These are phyloP conservation scores for Microbotryomycetes sp. DNA, from an alignment of 1,284 basidiomycete genomes.

Conservation along the genomic window DNA sequence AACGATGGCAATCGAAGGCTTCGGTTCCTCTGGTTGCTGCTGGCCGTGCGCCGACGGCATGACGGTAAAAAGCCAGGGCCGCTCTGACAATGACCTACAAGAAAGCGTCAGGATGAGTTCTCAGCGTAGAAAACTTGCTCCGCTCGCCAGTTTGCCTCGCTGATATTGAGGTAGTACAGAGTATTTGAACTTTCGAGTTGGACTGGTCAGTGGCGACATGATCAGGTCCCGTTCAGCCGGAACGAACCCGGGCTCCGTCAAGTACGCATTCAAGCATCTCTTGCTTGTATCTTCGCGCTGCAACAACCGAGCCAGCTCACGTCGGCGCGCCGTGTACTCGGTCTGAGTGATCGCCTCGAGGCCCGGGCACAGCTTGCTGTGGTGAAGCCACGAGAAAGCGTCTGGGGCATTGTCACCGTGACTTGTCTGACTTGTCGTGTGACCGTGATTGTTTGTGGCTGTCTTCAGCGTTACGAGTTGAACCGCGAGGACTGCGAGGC, in stretches of 20 bases:
- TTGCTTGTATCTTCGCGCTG: neutral
- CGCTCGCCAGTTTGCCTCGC: conserved; percentile 51
- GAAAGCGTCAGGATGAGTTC: conserved; percentile 59
- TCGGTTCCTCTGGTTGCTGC: conserved; percentile 39
- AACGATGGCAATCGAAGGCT: conserved; percentile 45
- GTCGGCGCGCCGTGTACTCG: conserved; percentile 5
- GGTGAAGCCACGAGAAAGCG: conserved; percentile 1
- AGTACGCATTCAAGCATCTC: conserved; percentile 1
- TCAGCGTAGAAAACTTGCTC: conserved; percentile 44
- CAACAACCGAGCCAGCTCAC: neutral
- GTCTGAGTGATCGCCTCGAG: neutral
- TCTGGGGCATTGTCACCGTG: too few species aligned
- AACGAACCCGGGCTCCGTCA: conserved; percentile 11
- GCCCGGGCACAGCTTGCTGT: conserved; percentile 4
- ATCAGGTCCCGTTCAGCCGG: neutral
- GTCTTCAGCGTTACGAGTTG: too few species aligned
- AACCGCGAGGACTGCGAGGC: too few species aligned
- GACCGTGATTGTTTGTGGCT: too few species aligned
- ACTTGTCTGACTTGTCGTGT: too few species aligned
- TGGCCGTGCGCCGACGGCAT: conserved; percentile 43
- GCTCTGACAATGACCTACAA: conserved; percentile 64
- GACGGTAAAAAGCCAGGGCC: conserved; percentile 64
- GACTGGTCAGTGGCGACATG: too few species aligned
- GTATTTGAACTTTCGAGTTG: conserved; percentile 48
- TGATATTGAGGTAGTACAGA: conserved; percentile 63